Conservation (phyloP, 106 monocot species). For the Triglochin maritima region DNA sequence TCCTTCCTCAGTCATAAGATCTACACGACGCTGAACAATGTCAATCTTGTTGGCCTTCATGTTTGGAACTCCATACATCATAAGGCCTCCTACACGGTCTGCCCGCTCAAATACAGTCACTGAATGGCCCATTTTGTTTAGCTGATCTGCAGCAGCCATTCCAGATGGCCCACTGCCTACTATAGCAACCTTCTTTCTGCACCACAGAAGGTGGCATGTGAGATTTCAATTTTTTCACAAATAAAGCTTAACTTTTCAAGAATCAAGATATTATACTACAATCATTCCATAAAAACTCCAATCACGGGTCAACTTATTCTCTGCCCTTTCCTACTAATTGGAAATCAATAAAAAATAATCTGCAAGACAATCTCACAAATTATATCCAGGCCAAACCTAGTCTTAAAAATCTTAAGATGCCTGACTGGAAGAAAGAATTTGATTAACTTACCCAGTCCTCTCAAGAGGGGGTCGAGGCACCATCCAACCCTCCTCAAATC, state of each 20-base stretch:
- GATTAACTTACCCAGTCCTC: slow-evolving; percentile 60
- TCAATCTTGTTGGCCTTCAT: slow-evolving; percentile 82
- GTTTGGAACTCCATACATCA: slow-evolving; percentile 99
- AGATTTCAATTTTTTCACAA: not conserved
- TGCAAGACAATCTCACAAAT: too few species aligned
- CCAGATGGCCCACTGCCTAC: slow-evolving; percentile 89
- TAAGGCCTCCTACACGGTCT: slow-evolving; percentile 86
- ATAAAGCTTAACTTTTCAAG: not conserved
- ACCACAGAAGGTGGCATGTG: not conserved
- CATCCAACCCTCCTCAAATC: slow-evolving; percentile 84
- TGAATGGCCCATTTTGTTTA: slow-evolving; percentile 88
- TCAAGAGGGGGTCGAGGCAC: slow-evolving; percentile 68
- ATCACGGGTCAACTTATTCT: too few species aligned
- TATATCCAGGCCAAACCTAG: too few species aligned
- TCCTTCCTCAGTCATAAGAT: slow-evolving; percentile 75
- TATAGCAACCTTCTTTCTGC: slow-evolving; percentile 75
- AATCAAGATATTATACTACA: too few species aligned
- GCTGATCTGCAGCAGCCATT: slow-evolving; percentile 85
- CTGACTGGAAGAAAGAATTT: not conserved
- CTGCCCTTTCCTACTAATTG: too few species aligned
- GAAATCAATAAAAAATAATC: too few species aligned
- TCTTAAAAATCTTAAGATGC: not conserved
- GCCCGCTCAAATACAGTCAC: slow-evolving; percentile 86
- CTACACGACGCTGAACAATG: slow-evolving; percentile 82
- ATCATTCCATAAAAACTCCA: too few species aligned